Evolutionary conservation across 495 filamentous ascomycete species (phyloP).

Genomic region (Daldinia vernicosa): DNA sequence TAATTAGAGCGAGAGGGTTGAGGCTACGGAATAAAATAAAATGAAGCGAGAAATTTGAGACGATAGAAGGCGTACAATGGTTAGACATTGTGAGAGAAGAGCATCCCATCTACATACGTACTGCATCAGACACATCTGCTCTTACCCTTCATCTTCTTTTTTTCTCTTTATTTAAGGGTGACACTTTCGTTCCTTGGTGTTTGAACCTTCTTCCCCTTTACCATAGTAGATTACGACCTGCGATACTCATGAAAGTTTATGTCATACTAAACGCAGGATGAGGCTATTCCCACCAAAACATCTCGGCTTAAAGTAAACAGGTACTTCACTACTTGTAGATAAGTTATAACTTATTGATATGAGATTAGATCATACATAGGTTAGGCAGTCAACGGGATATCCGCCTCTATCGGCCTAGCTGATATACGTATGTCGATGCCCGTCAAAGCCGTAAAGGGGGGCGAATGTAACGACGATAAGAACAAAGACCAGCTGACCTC

Average conservation of each 20-base stretch:
- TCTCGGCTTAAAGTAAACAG: background rate
- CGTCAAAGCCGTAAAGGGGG: slow-evolving; percentile 21
- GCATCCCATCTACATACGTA: background rate
- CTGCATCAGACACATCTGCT: slow-evolving; percentile 11
- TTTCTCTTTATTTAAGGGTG: background rate
- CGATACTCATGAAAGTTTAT: background rate
- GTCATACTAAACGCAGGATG: background rate
- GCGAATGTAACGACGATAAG: slow-evolving; percentile 38
- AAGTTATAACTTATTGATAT: background rate
- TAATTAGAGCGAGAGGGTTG: background rate
- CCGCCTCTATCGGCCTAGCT: background rate
- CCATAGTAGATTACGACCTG: background rate
- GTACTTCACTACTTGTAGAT: background rate
- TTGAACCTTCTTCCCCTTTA: background rate
- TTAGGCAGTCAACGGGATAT: background rate
- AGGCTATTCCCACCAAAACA: slow-evolving; percentile 3
- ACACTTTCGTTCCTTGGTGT: slow-evolving; percentile 3
- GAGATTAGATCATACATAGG: background rate
- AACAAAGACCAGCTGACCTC: slow-evolving; percentile 26
- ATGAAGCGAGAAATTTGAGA: background rate
- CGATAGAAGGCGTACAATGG: background rate
- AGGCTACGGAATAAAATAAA: background rate
- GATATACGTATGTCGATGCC: slow-evolving; percentile 1
- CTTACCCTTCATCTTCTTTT: background rate
- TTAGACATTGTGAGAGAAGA: slow-evolving; percentile 16